phyloP scores from a whole-genome alignment of 2,329 filamentous ascomycete genomes.

The Botrytis paeoniae region DNA sequence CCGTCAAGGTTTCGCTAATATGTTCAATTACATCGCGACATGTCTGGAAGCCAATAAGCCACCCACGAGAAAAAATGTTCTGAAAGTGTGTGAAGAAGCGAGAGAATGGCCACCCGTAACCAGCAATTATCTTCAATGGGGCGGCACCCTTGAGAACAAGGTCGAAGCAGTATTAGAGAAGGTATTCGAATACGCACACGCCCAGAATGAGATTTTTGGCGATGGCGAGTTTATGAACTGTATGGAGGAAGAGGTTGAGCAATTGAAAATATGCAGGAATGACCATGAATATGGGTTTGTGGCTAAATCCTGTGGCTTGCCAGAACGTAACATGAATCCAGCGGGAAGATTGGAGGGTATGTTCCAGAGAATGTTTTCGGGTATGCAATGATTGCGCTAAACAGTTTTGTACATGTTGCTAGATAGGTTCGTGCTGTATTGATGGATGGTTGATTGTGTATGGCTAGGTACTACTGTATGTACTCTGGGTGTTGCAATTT shows the following conservation, averaged over 20 bases:
- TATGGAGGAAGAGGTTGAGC: slow-evolving; percentile 27
- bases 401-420: neutral
- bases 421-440: neutral
- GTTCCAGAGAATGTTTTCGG: neutral
- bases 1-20: slow-evolving; percentile 34
- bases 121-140: slow-evolving; percentile 36
- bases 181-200: slow-evolving; percentile 35
- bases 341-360: neutral
- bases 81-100: slow-evolving; percentile 19
- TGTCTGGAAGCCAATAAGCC: slow-evolving; percentile 24
- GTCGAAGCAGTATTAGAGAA: slow-evolving; percentile 31
- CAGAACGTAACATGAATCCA: neutral
- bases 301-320: slow-evolving; percentile 32
- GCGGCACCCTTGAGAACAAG: slow-evolving; percentile 31
- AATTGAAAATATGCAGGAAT: slow-evolving; percentile 38
- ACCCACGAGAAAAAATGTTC: slow-evolving; percentile 22
- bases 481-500: neutral
- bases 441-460: neutral
- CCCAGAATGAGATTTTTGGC: slow-evolving; percentile 35
- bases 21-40: slow-evolving; percentile 36
- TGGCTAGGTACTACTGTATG: neutral
- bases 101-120: slow-evolving; percentile 33
- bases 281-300: slow-evolving; percentile 40
- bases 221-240: slow-evolving; percentile 30
- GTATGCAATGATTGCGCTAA: neutral